A percentile compares a stretch with the other conserved stretches of the same genome.
phyloP scores from a whole-genome alignment of 768 basidiomycete genomes.

The Lactarius sanguifluus region DNA sequence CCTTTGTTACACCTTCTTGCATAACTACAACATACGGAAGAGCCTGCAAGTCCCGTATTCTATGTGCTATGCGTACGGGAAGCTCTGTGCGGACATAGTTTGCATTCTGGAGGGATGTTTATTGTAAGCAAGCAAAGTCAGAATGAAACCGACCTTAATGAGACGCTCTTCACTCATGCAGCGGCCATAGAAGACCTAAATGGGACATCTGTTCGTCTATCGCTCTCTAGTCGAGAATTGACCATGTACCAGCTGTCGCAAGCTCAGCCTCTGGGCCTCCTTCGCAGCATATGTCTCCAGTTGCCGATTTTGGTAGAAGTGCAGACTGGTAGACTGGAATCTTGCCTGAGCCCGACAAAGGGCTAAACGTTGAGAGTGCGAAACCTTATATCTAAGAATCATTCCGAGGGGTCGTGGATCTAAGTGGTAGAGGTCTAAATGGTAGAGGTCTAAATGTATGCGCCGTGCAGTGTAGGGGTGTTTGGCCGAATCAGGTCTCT shows the following conservation, averaged over 20 bases:
- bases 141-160: constrained; percentile 54
- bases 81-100: constrained; percentile 90
- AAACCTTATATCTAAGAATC: not conserved
- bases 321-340: constrained; percentile 31
- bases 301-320: constrained; percentile 82
- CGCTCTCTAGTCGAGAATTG: not conserved
- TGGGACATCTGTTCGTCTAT: constrained; percentile 13
- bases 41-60: constrained; percentile 81
- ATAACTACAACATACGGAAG: constrained; percentile 86
- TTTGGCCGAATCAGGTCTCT: not conserved
- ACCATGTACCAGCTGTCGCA: constrained; percentile 69
- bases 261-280: constrained; percentile 66
- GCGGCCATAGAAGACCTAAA: constrained; percentile 82
- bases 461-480: not conserved
- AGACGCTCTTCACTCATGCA: constrained; percentile 76
- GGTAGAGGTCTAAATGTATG: not conserved
- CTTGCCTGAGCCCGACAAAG: constrained; percentile 11
- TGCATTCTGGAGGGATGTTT: constrained; percentile 56
- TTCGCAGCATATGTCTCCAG: constrained; percentile 78
- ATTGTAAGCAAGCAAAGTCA: constrained; percentile 5
- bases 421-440: not conserved
- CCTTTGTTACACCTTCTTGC: constrained; percentile 76
- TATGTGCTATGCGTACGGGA: constrained; percentile 84
- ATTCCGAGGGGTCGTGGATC: not conserved
- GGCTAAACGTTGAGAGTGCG: not conserved